Percentiles rank a stretch among this genome's conserved stretches.
phyloP scores from a whole-genome alignment of 2,329 filamentous ascomycete species.

The Pyrenochaeta sp. region DNA sequence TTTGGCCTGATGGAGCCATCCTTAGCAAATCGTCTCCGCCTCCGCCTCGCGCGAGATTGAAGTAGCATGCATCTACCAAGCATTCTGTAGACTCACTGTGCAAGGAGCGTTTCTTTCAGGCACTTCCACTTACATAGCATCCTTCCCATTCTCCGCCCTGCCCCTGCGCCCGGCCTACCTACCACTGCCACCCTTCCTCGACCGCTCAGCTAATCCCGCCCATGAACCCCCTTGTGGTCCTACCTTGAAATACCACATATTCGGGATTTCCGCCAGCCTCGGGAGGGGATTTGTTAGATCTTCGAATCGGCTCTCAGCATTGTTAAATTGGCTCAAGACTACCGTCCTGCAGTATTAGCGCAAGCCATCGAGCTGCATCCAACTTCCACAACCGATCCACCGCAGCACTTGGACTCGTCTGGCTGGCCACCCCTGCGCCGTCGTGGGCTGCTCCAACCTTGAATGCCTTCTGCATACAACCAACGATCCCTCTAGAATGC shows the following conservation, averaged over 20 bases:
- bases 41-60: constrained; percentile 23
- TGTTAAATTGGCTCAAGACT: constrained; percentile 36
- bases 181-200: constrained; percentile 26
- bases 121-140: constrained; percentile 28
- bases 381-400: constrained; percentile 33
- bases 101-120: constrained; percentile 29
- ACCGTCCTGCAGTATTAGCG: constrained; percentile 41
- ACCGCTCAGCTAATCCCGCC: constrained; percentile 29
- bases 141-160: constrained; percentile 21
- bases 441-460: constrained; percentile 32
- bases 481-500: constrained; percentile 37
- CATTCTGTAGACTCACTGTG: constrained; percentile 14
- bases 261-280: constrained; percentile 23
- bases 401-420: constrained; percentile 26
- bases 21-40: constrained; percentile 12
- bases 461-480: constrained; percentile 29
- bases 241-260: constrained; percentile 28
- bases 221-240: constrained; percentile 34
- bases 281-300: constrained; percentile 17
- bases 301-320: constrained; percentile 26
- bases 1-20: constrained; percentile 29
- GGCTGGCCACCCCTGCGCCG: constrained; percentile 26
- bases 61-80: constrained; percentile 18
- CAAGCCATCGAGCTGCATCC: constrained; percentile 35
- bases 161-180: constrained; percentile 27